Percentiles rank a stretch among this genome's conserved stretches.
phyloP scores from a whole-genome alignment of 257 asterid species.

The Primulina huaijiensis region DNA sequence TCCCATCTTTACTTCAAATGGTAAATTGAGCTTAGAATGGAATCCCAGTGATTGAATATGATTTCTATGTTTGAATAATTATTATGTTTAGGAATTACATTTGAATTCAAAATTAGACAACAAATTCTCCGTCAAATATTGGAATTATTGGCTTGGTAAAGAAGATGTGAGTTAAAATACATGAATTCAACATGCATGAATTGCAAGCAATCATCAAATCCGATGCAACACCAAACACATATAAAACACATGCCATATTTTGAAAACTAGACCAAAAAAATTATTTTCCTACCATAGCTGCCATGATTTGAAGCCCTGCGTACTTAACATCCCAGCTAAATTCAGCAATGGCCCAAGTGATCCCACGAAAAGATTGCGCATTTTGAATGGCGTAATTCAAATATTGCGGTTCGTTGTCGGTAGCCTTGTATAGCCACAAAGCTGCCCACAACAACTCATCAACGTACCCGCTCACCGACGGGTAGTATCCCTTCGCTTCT shows the following conservation, averaged over 20 bases:
- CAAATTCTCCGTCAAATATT: too few relatives aligned
- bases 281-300: slow-evolving; percentile 48
- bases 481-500: slow-evolving; percentile 59
- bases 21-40: too few relatives aligned
- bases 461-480: slow-evolving; percentile 78
- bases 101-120: neutral
- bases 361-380: slow-evolving; percentile 68
- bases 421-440: slow-evolving; percentile 78
- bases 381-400: slow-evolving; percentile 57
- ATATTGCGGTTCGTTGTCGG: slow-evolving; percentile 35
- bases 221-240: too few relatives aligned
- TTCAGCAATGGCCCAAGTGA: slow-evolving; percentile 81
- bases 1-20: too few relatives aligned
- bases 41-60: neutral
- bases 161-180: too few relatives aligned
- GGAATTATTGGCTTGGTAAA: too few relatives aligned
- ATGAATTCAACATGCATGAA: too few relatives aligned
- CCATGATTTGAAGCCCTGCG: slow-evolving; percentile 71
- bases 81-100: neutral
- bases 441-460: slow-evolving; percentile 98
- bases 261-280: too few relatives aligned
- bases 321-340: slow-evolving; percentile 91
- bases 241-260: too few relatives aligned
- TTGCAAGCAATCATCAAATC: too few relatives aligned
- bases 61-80: too few relatives aligned